A percentile compares a stretch with the other conserved stretches of the same genome.
Evolutionary conservation across 495 filamentous ascomycete species (phyloP).

Genomic region (Sporormia fimetaria): DNA sequence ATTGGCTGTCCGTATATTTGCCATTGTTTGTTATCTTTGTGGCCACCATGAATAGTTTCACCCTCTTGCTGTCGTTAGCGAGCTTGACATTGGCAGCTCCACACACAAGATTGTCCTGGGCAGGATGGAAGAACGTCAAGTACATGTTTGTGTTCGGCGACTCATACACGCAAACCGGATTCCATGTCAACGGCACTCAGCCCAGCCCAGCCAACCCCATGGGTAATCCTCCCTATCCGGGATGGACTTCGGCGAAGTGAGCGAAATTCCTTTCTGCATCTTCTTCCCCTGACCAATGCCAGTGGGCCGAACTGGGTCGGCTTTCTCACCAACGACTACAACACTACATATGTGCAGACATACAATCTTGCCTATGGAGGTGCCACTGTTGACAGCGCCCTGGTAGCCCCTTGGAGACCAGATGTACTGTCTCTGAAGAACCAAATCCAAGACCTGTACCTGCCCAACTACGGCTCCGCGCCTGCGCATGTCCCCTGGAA

Average conservation of each 20-base stretch:
- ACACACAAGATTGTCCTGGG: slow-evolving; percentile 28
- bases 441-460: slow-evolving; percentile 44
- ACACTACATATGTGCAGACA: slow-evolving; percentile 45
- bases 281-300: slow-evolving; percentile 1
- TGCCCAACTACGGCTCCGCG: slow-evolving; percentile 36
- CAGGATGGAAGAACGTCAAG: slow-evolving; percentile 39
- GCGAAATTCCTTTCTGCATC: slow-evolving; percentile 38
- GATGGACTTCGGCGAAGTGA: slow-evolving; percentile 42
- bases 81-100: slow-evolving; percentile 2
- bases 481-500: slow-evolving; percentile 47
- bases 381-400: slow-evolving; percentile 52
- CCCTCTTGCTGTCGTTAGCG: slow-evolving; percentile 1
- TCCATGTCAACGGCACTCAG: slow-evolving; percentile 49
- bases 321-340: slow-evolving; percentile 52
- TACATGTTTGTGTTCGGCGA: slow-evolving; percentile 47
- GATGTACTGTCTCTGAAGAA: slow-evolving; percentile 47
- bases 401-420: slow-evolving; percentile 42
- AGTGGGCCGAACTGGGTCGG: slow-evolving; percentile 46
- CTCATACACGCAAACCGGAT: slow-evolving; percentile 55
- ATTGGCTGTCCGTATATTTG: too few relatives aligned
- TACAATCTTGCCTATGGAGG: slow-evolving; percentile 63
- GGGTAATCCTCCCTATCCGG: slow-evolving; percentile 60
- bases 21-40: too few relatives aligned
- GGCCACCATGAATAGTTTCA: background rate
- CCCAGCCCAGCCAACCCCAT: slow-evolving; percentile 56